phyloP scores from a whole-genome alignment of 345 rosid species.

The Brassica carinata region DNA sequence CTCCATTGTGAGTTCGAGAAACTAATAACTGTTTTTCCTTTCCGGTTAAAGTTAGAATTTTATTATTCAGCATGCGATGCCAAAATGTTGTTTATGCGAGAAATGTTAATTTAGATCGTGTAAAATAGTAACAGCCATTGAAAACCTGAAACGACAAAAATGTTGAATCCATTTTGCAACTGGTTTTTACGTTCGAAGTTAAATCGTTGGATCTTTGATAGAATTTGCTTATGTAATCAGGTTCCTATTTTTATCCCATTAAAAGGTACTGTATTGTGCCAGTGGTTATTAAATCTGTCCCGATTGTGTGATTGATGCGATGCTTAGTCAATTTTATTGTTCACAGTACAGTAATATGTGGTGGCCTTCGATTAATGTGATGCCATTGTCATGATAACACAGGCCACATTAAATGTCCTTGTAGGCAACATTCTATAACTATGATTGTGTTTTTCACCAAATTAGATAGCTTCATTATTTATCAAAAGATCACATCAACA shows the following conservation, averaged over 20 bases:
- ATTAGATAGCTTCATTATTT: background rate
- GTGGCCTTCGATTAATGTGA: constrained; percentile 15
- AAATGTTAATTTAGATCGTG: background rate
- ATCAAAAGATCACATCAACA: constrained; percentile 1
- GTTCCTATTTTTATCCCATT: constrained; percentile 9
- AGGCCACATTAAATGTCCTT: background rate
- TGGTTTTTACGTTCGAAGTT: background rate
- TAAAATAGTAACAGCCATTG: constrained; percentile 21
- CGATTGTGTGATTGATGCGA: constrained; percentile 29
- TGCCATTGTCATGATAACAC: constrained; percentile 21
- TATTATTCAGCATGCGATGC: too few species aligned
- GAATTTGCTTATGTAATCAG: background rate
- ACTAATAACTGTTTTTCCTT: too few species aligned
- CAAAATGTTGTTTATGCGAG: too few species aligned
- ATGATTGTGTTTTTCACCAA: background rate
- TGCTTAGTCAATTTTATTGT: constrained; percentile 27
- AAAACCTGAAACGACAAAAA: constrained; percentile 16
- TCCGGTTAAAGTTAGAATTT: too few species aligned
- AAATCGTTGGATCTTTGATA: background rate
- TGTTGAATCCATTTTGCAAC: too few species aligned
- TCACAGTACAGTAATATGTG: constrained; percentile 21
- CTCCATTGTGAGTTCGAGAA: too few species aligned
- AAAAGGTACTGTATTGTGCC: background rate
- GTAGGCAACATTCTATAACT: background rate
- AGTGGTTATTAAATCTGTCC: constrained; percentile 20